Percentiles rank a stretch among this genome's conserved stretches.
phyloP scores from a whole-genome alignment of 2,329 filamentous ascomycete species.

The Rhynchosporium secalis region DNA sequence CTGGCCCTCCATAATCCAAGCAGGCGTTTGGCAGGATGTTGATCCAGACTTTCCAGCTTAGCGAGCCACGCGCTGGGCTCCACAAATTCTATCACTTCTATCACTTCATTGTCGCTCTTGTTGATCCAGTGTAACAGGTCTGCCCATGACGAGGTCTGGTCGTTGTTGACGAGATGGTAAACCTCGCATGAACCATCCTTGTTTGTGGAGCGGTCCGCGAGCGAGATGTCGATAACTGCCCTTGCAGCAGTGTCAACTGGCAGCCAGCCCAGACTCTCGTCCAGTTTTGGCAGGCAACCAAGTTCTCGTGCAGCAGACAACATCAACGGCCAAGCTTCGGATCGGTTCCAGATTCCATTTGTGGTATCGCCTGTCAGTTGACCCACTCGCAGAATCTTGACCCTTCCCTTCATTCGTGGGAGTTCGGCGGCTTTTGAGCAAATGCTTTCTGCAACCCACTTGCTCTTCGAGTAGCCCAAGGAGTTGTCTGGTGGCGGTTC shows the following conservation, averaged over 20 bases:
- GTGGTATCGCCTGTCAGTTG: slow-evolving; percentile 48
- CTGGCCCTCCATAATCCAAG: slow-evolving; percentile 51
- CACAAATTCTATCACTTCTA: slow-evolving; percentile 47
- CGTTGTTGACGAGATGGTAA: slow-evolving; percentile 44
- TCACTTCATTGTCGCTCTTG: slow-evolving; percentile 23
- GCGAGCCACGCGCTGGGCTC: slow-evolving; percentile 46
- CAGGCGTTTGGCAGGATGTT: slow-evolving; percentile 46
- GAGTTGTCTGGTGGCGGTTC: slow-evolving; percentile 47
- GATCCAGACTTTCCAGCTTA: slow-evolving; percentile 32
- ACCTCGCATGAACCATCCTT: not conserved
- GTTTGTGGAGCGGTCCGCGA: slow-evolving; percentile 17
- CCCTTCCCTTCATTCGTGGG: slow-evolving; percentile 20
- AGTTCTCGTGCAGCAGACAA: slow-evolving; percentile 44
- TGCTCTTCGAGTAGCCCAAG: slow-evolving; percentile 56
- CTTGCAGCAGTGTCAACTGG: slow-evolving; percentile 48
- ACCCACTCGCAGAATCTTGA: slow-evolving; percentile 37
- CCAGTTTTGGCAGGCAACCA: slow-evolving; percentile 44
- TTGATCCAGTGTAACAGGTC: slow-evolving; percentile 49
- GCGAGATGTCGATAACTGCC: slow-evolving; percentile 44
- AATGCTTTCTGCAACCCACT: slow-evolving; percentile 59
- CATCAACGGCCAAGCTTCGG: slow-evolving; percentile 52
- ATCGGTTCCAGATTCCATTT: slow-evolving; percentile 49
- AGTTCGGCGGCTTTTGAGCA: slow-evolving; percentile 44
- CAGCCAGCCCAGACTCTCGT: slow-evolving; percentile 47
- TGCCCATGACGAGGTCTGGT: slow-evolving; percentile 46